Base-by-base conservation (phyloP, 441 rosid genomes). In the Gossypium davidsonii region DNA sequence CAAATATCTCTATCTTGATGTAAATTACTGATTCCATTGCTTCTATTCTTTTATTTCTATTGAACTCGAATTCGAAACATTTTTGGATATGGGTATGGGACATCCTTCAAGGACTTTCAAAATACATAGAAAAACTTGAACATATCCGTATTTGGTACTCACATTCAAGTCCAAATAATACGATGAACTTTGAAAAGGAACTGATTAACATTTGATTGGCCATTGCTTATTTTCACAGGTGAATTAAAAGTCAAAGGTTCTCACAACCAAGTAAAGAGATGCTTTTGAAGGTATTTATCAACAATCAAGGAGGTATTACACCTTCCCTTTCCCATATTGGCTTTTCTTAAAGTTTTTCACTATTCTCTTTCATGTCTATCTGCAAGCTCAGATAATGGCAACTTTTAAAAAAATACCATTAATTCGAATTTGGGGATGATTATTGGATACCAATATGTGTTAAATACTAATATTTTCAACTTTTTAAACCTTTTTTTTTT, bases 231-330 rank as follows among this genome's bases (percentile, higher is more conserved):
- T 48, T 56, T 72, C 9, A 65, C 64, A 77, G 76, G 73, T 61
- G 52, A 75, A 70, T 64, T 34, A 71, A 75, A 81, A 85, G 91
- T 84, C 87, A 3, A 76, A 79, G 79, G 37, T 71, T 80, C 76
- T 23, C 79, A 68, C 74, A 80, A 79, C 79, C 67, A 51, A 71
- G 74, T 39, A 59, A 34, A 15, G 64, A 71, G 83, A 72, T 76
- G 76, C 80, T 85, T 75, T 86, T 81, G 88, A 85, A 78, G 79
- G 71, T 17, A 11, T 63, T 77, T 18, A 67, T 42, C 78, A 63
- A 58, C 37, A 71, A 56, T 56, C 65, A 73, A 17, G 61, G 51
- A 69, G 66, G 84, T 55, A 20, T 55, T 20, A 58, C 37, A 58
- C 63, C 63, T 58, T 58, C 37, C n/a, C 37, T 58, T 58, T 23